Evolutionary conservation across 2,329 filamentous ascomycete species (phyloP), one percentile per base, ranked within the genome.

Genomic region (Pseudogymnoascus sp.): DNA sequence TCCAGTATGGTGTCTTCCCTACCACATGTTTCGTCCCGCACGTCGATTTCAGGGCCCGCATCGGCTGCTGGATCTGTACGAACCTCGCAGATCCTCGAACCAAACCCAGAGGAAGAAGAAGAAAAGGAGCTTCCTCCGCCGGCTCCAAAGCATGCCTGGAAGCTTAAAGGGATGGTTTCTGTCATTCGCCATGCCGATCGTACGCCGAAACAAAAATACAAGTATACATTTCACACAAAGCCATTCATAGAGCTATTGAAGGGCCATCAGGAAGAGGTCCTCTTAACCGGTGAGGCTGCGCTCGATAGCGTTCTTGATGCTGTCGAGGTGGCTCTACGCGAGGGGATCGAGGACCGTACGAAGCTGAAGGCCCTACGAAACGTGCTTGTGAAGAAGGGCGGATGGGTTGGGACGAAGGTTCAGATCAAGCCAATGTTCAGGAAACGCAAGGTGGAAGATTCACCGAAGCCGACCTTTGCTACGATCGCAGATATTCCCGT

Each of bases 351-450:
- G 74, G 96, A 99, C 71, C 82, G 82, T 59, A 86, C 84, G 60
- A 99, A 99, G 76, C 85, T 99, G n/a, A 88, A 86, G 67, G 81
- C 91, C 43, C 81, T 99, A 60, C 88, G 89, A 64, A 93, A 93
- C 66, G 93, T 96, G 5, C 79, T 99, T 5, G 87, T 91, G 43
- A 96, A 95, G 77, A 99, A 99, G 75, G 92, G 93, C 1, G 87
- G 87, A 18, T 97, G 93, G 89, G 88, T 92, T 3, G 95, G 95
- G 0, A 99, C 95, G 1, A 99, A 99, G 75, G 92, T 99, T 1
- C 95, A 99, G 76, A 97, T 99, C 74, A 99, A 99, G 76, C 95
- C 95, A 8, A 96, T 99, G 92, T 99, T 99, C 76, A 87, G 93
- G 61, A 96, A 93, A 78, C 88, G 91, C 71, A 91, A 87, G 71